Percentiles rank a stretch among this genome's conserved stretches.
Conservation (phyloP, 1,284 basidiomycete species). For the Testicularia cyperi region DNA sequence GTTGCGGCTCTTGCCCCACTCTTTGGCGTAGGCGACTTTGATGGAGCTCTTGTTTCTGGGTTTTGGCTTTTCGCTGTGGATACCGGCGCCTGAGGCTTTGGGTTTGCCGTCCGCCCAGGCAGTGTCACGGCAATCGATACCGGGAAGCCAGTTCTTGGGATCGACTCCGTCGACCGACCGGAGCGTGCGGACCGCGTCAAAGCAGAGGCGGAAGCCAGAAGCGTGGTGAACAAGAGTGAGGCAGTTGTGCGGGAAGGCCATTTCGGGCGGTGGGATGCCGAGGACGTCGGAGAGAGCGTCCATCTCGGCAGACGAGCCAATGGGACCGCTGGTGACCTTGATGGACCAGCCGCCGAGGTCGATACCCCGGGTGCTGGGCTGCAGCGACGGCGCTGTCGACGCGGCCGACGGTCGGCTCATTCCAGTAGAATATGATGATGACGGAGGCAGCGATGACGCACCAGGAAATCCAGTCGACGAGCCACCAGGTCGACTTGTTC, state of each 20-base stretch:
- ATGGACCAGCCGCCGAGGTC: slow-evolving; percentile 51
- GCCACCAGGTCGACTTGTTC: too few relatives aligned
- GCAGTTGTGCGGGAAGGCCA: slow-evolving; percentile 89
- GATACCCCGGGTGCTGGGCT: slow-evolving; percentile 42
- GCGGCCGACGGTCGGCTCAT: too few relatives aligned
- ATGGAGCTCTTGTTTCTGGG: slow-evolving; percentile 65
- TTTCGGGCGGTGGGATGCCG: slow-evolving; percentile 85
- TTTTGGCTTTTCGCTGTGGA: slow-evolving; percentile 31
- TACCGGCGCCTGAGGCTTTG: not conserved
- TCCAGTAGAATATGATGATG: too few relatives aligned
- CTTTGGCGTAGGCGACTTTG: slow-evolving; percentile 89
- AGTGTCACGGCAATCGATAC: slow-evolving; percentile 58
- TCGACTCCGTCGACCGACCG: slow-evolving; percentile 69
- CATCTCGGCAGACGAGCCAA: slow-evolving; percentile 61
- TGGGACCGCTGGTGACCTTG: slow-evolving; percentile 44
- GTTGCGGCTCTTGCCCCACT: slow-evolving; percentile 85
- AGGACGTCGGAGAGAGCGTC: slow-evolving; percentile 70
- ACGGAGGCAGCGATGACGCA: too few relatives aligned
- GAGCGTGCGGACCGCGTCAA: slow-evolving; percentile 73
- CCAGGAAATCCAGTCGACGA: too few relatives aligned
- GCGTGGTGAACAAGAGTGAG: slow-evolving; percentile 67
- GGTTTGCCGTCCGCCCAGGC: not conserved
- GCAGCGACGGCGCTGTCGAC: slow-evolving; percentile 13
- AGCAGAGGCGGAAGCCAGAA: slow-evolving; percentile 70
- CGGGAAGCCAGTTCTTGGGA: slow-evolving; percentile 68